A percentile compares a stretch with the other conserved stretches of the same genome.
Evolutionary conservation across 805 yeast genomes (phyloP).

Genomic region (Millerozyma miso): DNA sequence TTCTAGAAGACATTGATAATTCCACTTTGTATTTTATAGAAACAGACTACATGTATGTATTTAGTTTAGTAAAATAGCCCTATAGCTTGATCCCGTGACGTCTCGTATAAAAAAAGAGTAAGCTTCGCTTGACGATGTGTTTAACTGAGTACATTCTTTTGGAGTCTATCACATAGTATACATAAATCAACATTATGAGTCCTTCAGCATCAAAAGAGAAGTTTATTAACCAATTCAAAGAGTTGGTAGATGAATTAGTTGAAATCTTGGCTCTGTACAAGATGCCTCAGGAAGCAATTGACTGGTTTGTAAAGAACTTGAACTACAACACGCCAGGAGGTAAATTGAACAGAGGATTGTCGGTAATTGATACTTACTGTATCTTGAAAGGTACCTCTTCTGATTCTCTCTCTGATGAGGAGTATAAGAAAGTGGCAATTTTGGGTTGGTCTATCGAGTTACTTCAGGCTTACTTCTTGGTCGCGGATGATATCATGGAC

Average conservation of each 20-base stretch:
- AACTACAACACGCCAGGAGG: conserved; percentile 95
- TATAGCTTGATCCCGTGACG: not conserved
- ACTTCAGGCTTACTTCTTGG: conserved; percentile 92
- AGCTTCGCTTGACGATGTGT: not conserved
- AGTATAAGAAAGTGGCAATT: conserved; percentile 79
- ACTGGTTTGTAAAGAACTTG: conserved; percentile 74
- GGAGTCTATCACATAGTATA: not conserved
- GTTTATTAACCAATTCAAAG: conserved; percentile 68
- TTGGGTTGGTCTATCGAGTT: conserved; percentile 96
- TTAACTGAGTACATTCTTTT: not conserved
- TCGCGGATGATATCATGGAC: conserved; percentile 99
- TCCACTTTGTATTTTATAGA: conserved; percentile 3
- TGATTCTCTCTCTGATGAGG: conserved; percentile 59
- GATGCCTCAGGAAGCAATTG: conserved; percentile 80
- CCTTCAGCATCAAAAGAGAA: conserved; percentile 44
- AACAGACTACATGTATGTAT: not conserved
- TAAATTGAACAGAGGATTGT: conserved; percentile 90
- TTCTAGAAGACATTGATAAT: conserved; percentile 19
- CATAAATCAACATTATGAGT: conserved; percentile 13
- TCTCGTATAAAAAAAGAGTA: not conserved
- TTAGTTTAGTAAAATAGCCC: not conserved
- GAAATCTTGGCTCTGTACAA: conserved; percentile 61
- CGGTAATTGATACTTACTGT: conserved; percentile 90
- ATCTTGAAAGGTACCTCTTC: conserved; percentile 59
- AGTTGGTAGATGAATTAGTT: conserved; percentile 69